Evolutionary conservation across 305 asterid species (phyloP).

Genomic region (Coffea humblotiana): DNA sequence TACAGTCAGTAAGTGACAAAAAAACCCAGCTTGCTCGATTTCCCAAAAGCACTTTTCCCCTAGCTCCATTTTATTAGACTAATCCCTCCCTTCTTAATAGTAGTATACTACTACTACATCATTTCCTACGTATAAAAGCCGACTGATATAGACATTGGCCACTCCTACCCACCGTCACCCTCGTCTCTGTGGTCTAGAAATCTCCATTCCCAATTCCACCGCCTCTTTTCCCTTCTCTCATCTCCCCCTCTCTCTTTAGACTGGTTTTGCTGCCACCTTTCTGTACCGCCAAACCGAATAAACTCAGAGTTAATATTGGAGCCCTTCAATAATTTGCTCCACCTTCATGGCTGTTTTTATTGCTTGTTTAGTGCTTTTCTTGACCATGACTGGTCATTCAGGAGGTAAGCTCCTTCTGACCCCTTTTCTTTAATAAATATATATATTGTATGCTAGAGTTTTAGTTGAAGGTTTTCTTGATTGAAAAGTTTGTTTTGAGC

Average conservation of each 20-base stretch:
- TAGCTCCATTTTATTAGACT: not conserved
- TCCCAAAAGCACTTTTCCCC: conserved; percentile 29
- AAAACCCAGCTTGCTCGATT: conserved; percentile 22
- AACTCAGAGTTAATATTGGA: not conserved
- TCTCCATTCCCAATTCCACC: not conserved
- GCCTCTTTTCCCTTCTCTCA: too few species aligned
- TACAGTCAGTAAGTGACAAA: conserved; percentile 22
- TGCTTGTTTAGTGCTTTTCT: conserved; percentile 39
- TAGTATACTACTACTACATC: not conserved
- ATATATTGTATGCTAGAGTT: not conserved
- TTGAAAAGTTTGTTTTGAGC: not conserved
- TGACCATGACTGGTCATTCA: conserved; percentile 48
- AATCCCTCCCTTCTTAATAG: not conserved
- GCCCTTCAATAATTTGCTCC: not conserved
- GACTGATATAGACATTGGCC: conserved; percentile 3
- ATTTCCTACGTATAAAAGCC: not conserved
- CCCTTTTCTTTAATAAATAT: not conserved
- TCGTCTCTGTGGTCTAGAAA: conserved; percentile 10
- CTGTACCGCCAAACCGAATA: not conserved
- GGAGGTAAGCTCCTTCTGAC: conserved; percentile 41
- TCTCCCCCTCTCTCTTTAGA: not conserved
- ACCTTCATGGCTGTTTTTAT: conserved; percentile 47
- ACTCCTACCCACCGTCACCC: conserved; percentile 2
- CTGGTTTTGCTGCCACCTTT: not conserved
- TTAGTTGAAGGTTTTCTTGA: not conserved